These are phyloP conservation scores for Mycena leptocephala DNA, from an alignment of 768 basidiomycete genomes.

Conservation along the genomic window DNA sequence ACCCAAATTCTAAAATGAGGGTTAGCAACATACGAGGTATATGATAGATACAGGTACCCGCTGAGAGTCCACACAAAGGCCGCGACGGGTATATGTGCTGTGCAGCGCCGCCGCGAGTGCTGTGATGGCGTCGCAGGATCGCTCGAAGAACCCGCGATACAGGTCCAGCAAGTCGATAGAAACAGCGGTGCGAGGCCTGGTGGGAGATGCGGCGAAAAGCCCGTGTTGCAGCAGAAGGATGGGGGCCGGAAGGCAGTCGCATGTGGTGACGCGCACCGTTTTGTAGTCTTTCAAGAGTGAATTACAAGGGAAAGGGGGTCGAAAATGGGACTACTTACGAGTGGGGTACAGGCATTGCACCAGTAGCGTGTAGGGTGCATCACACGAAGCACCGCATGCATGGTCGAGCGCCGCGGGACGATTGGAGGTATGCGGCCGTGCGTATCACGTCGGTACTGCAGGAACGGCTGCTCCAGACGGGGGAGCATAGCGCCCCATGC, in stretches of 20 bases:
- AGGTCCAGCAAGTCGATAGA: slow-evolving; percentile 37
- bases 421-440: too few relatives aligned
- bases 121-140: slow-evolving; percentile 37
- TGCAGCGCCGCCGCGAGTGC: slow-evolving; percentile 34
- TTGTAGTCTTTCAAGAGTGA: neutral
- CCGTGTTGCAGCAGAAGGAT: slow-evolving; percentile 31
- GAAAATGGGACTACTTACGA: neutral
- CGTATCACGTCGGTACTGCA: too few relatives aligned
- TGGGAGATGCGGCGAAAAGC: slow-evolving; percentile 37
- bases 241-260: too few relatives aligned
- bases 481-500: too few relatives aligned
- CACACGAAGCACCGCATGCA: too few relatives aligned
- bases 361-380: too few relatives aligned
- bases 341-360: neutral
- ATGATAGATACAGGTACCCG: neutral
- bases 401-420: too few relatives aligned
- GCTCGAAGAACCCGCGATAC: slow-evolving; percentile 25
- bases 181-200: slow-evolving; percentile 27
- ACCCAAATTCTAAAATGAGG: too few relatives aligned
- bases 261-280: neutral
- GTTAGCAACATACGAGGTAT: too few relatives aligned
- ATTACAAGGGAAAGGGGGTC: neutral
- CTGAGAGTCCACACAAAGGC: neutral
- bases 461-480: too few relatives aligned
- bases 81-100: slow-evolving; percentile 28